Base-by-base conservation (phyloP, 139 green algal species). In the Dunaliella primolecta region DNA sequence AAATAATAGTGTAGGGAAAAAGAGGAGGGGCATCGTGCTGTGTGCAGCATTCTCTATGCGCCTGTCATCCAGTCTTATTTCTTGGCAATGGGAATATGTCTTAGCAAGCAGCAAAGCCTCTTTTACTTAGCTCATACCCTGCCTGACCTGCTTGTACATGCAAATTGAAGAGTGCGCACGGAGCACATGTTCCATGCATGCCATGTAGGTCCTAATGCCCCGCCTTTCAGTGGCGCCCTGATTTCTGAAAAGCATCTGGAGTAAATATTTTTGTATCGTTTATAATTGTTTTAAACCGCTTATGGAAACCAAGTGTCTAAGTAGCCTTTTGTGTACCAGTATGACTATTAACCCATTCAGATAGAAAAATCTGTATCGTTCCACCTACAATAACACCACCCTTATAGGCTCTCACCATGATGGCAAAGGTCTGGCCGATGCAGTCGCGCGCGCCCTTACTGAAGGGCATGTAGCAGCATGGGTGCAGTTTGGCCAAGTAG, bases 371-470 rank as follows among this genome's bases (percentile, higher is more conserved):
- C 36, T 25, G 3, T 74, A 31, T 24, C 71, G 25, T 36, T 29
- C 21, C 7, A 81, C 46, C 15, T 56, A 3, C 11, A 81, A 81
- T 20, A 46, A 56, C 76, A 83, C 2, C 25, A 72, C 11, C 75
- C 32, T 56, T 2, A 56, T 46, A 81, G 30, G 72, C 20, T 33
- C 77, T 37, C 34, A 81, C 64, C 81, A 85, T 80, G 20, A 80
- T 71, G 1, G 82, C 82, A 34, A 81, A 86, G 2, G 75, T 81
- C 72, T 86, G 82, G 3, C 82, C 82, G 24, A 86, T 86, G 82
- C 82, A 86, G 75, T 86, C 82, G 0, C 83, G 31, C 15, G 75
- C 32, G 32, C 83, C 83, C 55, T 83, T 83, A n/a, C 33, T 77
- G 72, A 86, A 86, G 27, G 83, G 83, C 83, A 71, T 77, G 55